phyloP scores from a whole-genome alignment of 129 eudicot genomes.

The Solidago caesia region DNA sequence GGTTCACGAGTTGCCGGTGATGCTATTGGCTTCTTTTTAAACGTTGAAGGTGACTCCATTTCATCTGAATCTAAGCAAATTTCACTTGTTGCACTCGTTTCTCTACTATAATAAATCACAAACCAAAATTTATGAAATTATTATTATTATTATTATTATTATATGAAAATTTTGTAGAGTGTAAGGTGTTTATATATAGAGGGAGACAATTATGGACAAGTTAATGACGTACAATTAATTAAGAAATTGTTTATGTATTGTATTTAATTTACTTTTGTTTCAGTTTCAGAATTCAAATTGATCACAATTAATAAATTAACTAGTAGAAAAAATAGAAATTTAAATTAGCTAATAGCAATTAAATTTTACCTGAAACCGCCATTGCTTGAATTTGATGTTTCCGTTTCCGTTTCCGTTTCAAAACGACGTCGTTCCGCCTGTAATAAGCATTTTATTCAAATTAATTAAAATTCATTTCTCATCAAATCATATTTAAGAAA shows the following conservation, averaged over 20 bases:
- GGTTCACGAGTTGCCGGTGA: constrained; percentile 22
- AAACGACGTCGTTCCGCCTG: constrained; percentile 41
- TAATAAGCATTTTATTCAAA: constrained; percentile 29
- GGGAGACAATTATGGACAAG: too few relatives aligned
- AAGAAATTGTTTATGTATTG: too few relatives aligned
- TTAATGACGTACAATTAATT: too few relatives aligned
- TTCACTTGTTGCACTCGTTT: constrained; percentile 49
- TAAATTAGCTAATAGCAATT: background rate
- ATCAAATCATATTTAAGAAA: background rate
- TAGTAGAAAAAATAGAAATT: background rate
- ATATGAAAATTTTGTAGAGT: too few relatives aligned
- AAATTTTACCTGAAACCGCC: constrained; percentile 55
- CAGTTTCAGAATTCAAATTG: constrained; percentile 29
- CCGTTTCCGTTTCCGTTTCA: constrained; percentile 26
- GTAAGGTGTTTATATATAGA: too few relatives aligned
- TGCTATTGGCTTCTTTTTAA: constrained; percentile 23
- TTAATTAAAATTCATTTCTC: background rate
- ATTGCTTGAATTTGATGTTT: constrained; percentile 39
- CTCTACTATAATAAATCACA: constrained; percentile 43
- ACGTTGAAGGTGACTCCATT: constrained; percentile 41
- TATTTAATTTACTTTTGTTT: background rate
- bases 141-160: too few relatives aligned
- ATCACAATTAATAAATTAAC: constrained; percentile 17
- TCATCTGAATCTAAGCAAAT: constrained; percentile 44
- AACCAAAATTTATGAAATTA: background rate